Evolutionary conservation across 2,329 filamentous ascomycete species (phyloP), one percentile per base, ranked within the genome.

Genomic region (Mycosphaerella sp.): DNA sequence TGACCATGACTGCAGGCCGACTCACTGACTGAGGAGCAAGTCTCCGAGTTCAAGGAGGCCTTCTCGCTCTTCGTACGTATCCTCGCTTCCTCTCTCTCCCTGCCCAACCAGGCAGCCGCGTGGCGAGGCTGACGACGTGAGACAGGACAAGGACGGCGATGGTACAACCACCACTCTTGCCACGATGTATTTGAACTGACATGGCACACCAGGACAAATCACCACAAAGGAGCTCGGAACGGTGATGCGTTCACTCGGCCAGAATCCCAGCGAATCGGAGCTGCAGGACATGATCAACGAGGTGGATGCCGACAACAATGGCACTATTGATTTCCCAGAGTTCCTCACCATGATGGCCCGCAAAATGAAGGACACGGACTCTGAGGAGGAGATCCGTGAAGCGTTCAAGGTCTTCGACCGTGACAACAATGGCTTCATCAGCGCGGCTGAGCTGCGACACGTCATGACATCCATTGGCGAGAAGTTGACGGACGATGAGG

Each of bases 31-130:
- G 93, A 98, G 81, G 93, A 98, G 79, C 93, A 98, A 82, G 93
- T 98, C 73, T 97, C 93, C 72, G 93, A 98, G 79, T 98, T 97
- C 81, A 98, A 97, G 87, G 93, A 98, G 79, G 93, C 93, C 50
- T 98, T 98, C 79, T 98, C 93, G 73, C 88, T 98, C 63, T 98
- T 98, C 76, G 93, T 98, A 85, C 85, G 93, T 84, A 49, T 35
- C 50, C 28, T 35, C 39, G 43, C 27, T 44, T 43, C 45, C 51
- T n/a, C n/a, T n/a, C 30, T 34, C 37, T 47, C 21, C 44, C 43
- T 44, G 16, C 27, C 34, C 41, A 47, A 17, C 18, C 45, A 52
- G 40, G 35, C 44, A 37, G 17, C 44, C 43, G 40, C 41, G 18
- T 43, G 32, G 44, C 50, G 42, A 59, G 49, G 58, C 61, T 64